Percentiles rank a stretch among this genome's conserved stretches.
These are phyloP conservation scores for Coemansia sp. DNA, from an alignment of 192 early-diverging fungal genomes.

Conservation along the genomic window DNA sequence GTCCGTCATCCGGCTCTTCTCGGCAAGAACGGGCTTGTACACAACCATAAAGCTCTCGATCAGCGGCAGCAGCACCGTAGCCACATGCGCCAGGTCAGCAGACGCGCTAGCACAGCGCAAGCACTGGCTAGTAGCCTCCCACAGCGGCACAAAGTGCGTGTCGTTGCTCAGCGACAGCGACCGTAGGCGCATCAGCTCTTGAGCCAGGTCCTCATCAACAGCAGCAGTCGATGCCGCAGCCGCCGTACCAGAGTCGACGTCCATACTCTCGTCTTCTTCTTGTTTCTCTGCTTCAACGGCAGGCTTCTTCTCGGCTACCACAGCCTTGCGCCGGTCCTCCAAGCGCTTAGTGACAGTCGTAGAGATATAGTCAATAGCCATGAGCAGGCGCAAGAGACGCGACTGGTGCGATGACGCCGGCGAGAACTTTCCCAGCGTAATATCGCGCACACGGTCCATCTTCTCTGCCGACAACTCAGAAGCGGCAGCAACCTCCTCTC, in stretches of 20 bases:
- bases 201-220: slow-evolving; percentile 17
- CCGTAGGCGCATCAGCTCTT: slow-evolving; percentile 48
- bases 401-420: slow-evolving; percentile 87
- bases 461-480: slow-evolving; percentile 21
- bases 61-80: slow-evolving; percentile 88
- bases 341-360: slow-evolving; percentile 47
- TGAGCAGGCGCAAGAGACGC: slow-evolving; percentile 89
- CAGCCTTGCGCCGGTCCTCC: slow-evolving; percentile 41
- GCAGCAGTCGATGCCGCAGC: background rate
- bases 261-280: slow-evolving; percentile 37
- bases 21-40: slow-evolving; percentile 82
- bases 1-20: slow-evolving; percentile 23
- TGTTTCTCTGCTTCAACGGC: slow-evolving; percentile 13
- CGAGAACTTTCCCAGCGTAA: slow-evolving; percentile 78
- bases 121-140: slow-evolving; percentile 77
- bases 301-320: background rate
- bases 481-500: slow-evolving; percentile 38
- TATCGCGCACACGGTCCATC: slow-evolving; percentile 71
- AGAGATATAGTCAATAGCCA: slow-evolving; percentile 85
- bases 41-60: slow-evolving; percentile 99
- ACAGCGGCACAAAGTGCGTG: slow-evolving; percentile 65
- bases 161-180: slow-evolving; percentile 50
- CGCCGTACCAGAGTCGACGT: slow-evolving; percentile 4
- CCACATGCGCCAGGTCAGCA: slow-evolving; percentile 83
- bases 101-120: slow-evolving; percentile 75